Evolutionary conservation across 2,329 filamentous ascomycete species (phyloP), one percentile per base, ranked within the genome.

Genomic region (Pseudogymnoascus sp.): DNA sequence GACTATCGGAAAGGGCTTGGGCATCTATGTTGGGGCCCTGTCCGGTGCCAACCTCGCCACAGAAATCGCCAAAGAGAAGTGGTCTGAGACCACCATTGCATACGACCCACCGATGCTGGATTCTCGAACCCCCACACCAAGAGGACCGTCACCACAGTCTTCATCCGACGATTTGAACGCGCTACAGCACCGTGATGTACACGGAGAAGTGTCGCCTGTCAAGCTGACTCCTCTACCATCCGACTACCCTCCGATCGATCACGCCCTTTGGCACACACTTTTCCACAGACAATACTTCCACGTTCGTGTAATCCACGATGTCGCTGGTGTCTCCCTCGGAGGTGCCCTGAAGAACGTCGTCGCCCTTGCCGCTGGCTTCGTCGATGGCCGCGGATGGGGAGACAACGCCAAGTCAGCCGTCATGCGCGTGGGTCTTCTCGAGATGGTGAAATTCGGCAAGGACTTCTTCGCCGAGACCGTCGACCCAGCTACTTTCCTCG

Each of bases 371-470:
- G 92, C 94, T 33, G 94, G 94, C 62, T 99, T 96, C 74, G 91
- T 97, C 47, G 91, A 96, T 66, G 94, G 94, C 36, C 84, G 93
- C 64, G 93, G 93, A 66, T 99, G 94, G 93, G 94, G 94, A 70
- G 92, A 97, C 78, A 99, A 97, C 68, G 93, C 93, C 66, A 97
- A 99, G 78, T 91, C 94, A n/a, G 94, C 94, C 50, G 87, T 99
- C 63, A 97, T 99, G 91, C 89, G 94, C 41, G 88, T 97, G 18
- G 94, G 94, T 6, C 84, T 99, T 50, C 82, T 97, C 68, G 94
- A 99, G 77, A 96, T 97, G 88, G 91, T 97, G 70, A 88, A 89
- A 72, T 99, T 99, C 68, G 93, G 93, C 66, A 91, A 92, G 74
- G 85, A 88, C 68, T 99, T 97, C 79, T 99, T 97, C 73, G 84